phyloP scores from a whole-genome alignment of 2,329 filamentous ascomycete species.

The Xylariaceae sp. region DNA sequence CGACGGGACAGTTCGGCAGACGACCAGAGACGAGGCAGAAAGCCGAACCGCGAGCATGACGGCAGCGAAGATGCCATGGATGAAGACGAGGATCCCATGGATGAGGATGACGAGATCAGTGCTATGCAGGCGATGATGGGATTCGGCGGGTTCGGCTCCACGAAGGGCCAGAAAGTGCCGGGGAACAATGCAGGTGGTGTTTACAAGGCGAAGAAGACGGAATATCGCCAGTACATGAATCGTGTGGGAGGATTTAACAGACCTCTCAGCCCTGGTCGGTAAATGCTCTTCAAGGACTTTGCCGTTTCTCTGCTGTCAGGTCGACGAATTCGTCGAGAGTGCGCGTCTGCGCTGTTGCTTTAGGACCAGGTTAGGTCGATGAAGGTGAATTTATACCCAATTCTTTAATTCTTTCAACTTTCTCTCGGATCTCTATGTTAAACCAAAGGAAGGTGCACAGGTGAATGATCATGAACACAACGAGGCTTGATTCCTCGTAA shows the following conservation, averaged over 20 bases:
- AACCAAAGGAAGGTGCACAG: background rate
- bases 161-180: constrained; percentile 80
- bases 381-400: constrained; percentile 7
- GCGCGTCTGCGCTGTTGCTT: background rate
- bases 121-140: constrained; percentile 86
- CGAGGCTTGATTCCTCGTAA: background rate
- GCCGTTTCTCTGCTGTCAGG: background rate
- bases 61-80: constrained; percentile 26
- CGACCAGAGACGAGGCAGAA: constrained; percentile 17
- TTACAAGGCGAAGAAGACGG: constrained; percentile 85
- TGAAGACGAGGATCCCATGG: constrained; percentile 40
- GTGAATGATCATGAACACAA: background rate
- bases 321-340: background rate
- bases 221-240: constrained; percentile 98
- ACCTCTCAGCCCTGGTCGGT: constrained; percentile 57
- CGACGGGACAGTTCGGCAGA: constrained; percentile 25
- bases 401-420: background rate
- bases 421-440: background rate
- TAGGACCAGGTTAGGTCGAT: background rate
- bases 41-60: constrained; percentile 13
- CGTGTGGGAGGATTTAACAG: constrained; percentile 75
- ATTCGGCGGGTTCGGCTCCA: constrained; percentile 77
- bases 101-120: constrained; percentile 62
- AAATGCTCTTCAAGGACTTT: background rate
- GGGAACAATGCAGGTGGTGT: constrained; percentile 83